phyloP scores from a whole-genome alignment of 2,329 filamentous ascomycete genomes.

The Cordyceps farinosa region DNA sequence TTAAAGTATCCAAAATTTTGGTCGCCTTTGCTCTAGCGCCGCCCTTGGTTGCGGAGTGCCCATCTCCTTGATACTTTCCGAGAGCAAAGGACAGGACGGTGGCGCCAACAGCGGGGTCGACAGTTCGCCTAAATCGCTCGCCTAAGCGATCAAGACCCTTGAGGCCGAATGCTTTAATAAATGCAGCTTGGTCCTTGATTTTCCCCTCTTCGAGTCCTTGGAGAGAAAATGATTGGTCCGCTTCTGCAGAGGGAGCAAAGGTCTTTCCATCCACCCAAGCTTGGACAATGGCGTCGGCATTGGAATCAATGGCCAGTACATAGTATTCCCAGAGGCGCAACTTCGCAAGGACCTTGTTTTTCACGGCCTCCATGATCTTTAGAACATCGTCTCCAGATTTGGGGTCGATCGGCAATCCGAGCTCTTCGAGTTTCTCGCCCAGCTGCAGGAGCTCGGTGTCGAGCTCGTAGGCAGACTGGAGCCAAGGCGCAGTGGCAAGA shows the following conservation, averaged over 20 bases:
- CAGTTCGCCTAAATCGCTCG: conserved; percentile 68
- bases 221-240: conserved; percentile 34
- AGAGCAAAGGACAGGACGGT: conserved; percentile 40
- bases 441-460: conserved; percentile 67
- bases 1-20: conserved; percentile 74
- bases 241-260: conserved; percentile 46
- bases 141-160: conserved; percentile 70
- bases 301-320: conserved; percentile 71
- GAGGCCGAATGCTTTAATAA: conserved; percentile 67
- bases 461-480: conserved; percentile 60
- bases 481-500: conserved; percentile 78
- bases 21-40: conserved; percentile 53
- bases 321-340: conserved; percentile 94
- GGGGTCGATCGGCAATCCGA: conserved; percentile 74
- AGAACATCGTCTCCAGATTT: conserved; percentile 68
- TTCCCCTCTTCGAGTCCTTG: conserved; percentile 45
- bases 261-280: conserved; percentile 65
- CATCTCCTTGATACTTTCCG: conserved; percentile 56
- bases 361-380: conserved; percentile 79
- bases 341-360: conserved; percentile 71
- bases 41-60: conserved; percentile 44
- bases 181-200: conserved; percentile 53
- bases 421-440: conserved; percentile 65
- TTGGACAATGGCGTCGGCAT: conserved; percentile 64
- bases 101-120: conserved; percentile 68